Conservation (phyloP, 2,329 filamentous ascomycete species). For the Chrysoporthe deuterocubensis region DNA sequence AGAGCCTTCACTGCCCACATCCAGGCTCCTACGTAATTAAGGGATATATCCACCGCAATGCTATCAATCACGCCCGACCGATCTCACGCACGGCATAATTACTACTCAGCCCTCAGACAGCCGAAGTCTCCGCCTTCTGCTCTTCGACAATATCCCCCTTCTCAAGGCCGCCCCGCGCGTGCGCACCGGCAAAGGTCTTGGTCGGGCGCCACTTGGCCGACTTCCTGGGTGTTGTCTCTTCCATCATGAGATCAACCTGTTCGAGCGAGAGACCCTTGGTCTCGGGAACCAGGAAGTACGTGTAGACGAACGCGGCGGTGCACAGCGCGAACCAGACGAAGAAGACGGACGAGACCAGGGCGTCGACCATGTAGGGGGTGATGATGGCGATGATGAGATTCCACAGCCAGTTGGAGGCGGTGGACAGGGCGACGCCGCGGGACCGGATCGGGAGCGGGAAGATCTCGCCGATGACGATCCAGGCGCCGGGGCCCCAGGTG, state of each 20-base stretch:
- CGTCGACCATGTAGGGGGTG: constrained; percentile 71
- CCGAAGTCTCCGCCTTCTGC: not conserved
- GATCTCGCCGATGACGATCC: constrained; percentile 75
- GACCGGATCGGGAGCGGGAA: constrained; percentile 77
- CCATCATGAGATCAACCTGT: constrained; percentile 70
- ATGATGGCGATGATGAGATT: constrained; percentile 64
- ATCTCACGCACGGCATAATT: not conserved
- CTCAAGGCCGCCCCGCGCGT: constrained; percentile 33
- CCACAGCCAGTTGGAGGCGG: constrained; percentile 77
- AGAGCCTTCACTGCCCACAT: not conserved
- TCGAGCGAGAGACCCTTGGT: constrained; percentile 76
- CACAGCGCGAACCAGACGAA: constrained; percentile 68
- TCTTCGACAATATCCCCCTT: not conserved
- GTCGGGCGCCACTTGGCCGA: constrained; percentile 40
- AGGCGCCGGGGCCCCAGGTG: constrained; percentile 69
- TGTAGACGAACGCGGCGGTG: constrained; percentile 57
- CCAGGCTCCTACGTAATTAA: not conserved
- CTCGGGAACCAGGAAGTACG: constrained; percentile 67
- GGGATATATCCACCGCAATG: constrained; percentile 7
- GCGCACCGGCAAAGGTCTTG: constrained; percentile 39
- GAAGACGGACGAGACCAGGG: constrained; percentile 49
- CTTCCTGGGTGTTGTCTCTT: constrained; percentile 49
- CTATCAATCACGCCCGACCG: not conserved
- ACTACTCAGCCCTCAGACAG: not conserved
- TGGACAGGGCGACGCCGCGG: constrained; percentile 72